Percentiles rank a stretch among this genome's conserved stretches.
phyloP scores from a whole-genome alignment of 495 filamentous ascomycete species.

The Chaetomium cochliodes region DNA sequence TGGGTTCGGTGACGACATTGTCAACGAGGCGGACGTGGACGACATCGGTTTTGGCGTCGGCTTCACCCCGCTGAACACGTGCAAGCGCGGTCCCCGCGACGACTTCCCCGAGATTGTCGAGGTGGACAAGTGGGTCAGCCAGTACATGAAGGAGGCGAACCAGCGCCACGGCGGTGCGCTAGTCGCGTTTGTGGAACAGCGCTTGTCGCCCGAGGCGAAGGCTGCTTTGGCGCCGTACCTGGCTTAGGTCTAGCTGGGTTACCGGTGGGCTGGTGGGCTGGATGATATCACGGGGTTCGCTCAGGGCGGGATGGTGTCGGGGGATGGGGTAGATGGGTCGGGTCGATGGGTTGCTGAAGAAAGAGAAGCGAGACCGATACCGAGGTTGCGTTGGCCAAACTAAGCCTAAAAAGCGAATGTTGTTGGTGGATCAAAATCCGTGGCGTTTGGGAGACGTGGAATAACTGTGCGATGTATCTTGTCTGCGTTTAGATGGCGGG shows the following conservation, averaged over 20 bases:
- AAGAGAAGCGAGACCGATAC: too few relatives aligned
- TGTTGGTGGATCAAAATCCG: not conserved
- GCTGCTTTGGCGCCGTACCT: conserved; percentile 45
- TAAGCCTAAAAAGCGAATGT: not conserved
- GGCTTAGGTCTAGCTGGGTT: conserved; percentile 23
- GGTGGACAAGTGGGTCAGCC: conserved; percentile 74
- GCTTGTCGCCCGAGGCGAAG: conserved; percentile 43
- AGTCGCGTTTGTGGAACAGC: conserved; percentile 37
- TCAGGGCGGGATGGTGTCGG: too few relatives aligned
- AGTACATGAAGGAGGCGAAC: conserved; percentile 61
- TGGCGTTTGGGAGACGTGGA: conserved; percentile 20
- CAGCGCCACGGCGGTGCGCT: conserved; percentile 43
- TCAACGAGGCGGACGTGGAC: conserved; percentile 83
- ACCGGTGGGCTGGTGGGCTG: not conserved
- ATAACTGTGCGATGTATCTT: not conserved
- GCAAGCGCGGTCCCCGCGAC: conserved; percentile 65
- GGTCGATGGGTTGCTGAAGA: not conserved
- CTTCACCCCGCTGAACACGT: conserved; percentile 88
- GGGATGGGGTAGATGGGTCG: not conserved
- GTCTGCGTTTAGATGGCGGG: not conserved
- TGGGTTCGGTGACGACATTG: conserved; percentile 64
- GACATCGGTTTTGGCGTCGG: conserved; percentile 92
- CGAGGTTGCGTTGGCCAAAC: not conserved
- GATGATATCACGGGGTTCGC: conserved; percentile 7
- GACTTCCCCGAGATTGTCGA: conserved; percentile 80